Conservation (phyloP, 768 basidiomycete genomes). For the Trametes maxima region DNA sequence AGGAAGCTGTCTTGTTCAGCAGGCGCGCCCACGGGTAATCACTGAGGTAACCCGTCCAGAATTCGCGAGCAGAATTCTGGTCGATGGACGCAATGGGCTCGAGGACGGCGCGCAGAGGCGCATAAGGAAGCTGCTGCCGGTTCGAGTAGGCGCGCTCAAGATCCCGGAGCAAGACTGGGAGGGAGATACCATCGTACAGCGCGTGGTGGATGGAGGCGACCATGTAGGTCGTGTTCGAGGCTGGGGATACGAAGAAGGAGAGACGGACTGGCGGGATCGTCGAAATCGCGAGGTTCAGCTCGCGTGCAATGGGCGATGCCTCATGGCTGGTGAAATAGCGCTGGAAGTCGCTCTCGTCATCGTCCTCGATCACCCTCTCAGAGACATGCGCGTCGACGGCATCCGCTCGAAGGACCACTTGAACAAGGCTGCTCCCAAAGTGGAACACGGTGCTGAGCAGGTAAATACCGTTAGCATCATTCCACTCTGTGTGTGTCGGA, state of each 20-base stretch:
- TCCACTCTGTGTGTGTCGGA: too few relatives aligned
- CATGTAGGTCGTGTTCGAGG: constrained; percentile 20
- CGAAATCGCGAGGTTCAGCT: constrained; percentile 30
- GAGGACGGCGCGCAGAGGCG: constrained; percentile 26
- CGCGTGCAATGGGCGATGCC: constrained; percentile 27
- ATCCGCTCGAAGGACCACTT: constrained; percentile 30
- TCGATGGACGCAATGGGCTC: constrained; percentile 28
- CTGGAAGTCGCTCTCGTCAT: constrained; percentile 19
- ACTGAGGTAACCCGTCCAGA: constrained; percentile 31
- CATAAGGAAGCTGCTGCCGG: constrained; percentile 13
- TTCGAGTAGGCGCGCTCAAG: constrained; percentile 29
- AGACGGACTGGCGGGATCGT: constrained; percentile 12
- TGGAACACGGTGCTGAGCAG: constrained; percentile 36
- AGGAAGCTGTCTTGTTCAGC: constrained; percentile 20
- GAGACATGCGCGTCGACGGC: constrained; percentile 23
- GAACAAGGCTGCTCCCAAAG: constrained; percentile 33
- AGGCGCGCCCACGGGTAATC: constrained; percentile 20
- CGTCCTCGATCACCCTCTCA: constrained; percentile 15
- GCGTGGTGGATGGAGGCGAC: constrained; percentile 39
- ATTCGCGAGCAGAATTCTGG: constrained; percentile 20
- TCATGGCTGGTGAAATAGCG: constrained; percentile 27
- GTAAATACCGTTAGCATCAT: not conserved
- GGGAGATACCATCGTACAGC: constrained; percentile 37
- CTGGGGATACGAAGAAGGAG: constrained; percentile 24
- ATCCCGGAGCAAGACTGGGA: constrained; percentile 33